Evolutionary conservation across 140 eudicot species (phyloP).

Genomic region (Oenanthe javanica): DNA sequence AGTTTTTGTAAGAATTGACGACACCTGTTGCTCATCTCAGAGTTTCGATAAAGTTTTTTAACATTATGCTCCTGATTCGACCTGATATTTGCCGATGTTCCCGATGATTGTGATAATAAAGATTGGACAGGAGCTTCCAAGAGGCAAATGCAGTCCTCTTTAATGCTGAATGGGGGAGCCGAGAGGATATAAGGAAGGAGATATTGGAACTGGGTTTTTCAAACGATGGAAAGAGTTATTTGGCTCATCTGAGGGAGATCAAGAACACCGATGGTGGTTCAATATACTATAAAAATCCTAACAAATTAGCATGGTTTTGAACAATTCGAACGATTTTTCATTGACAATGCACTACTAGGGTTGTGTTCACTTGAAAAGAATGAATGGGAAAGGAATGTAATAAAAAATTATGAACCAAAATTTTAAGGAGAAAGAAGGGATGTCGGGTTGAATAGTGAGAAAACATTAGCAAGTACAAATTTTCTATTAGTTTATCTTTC

Average conservation of each 20-base stretch:
- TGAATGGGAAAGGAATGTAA: no score
- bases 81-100: conserved; percentile 59
- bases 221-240: conserved; percentile 56
- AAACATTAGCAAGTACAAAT: no score
- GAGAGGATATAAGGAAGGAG: conserved; percentile 67
- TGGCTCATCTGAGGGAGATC: conserved; percentile 44
- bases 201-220: conserved; percentile 41
- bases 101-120: conserved; percentile 31
- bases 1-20: conserved; percentile 74
- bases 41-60: conserved; percentile 26
- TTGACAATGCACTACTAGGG: no score
- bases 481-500: no score
- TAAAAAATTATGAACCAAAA: no score
- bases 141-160: conserved; percentile 2
- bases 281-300: no score
- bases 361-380: no score
- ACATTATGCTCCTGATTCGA: conserved; percentile 21
- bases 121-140: conserved; percentile 4
- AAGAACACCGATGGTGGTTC: conserved; percentile 14
- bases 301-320: no score
- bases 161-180: conserved; percentile 22
- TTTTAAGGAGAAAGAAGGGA: no score
- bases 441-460: no score
- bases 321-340: no score
- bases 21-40: conserved; percentile 34